Conservation (phyloP, 768 basidiomycete genomes). For the Phanerochaete carnosa region DNA sequence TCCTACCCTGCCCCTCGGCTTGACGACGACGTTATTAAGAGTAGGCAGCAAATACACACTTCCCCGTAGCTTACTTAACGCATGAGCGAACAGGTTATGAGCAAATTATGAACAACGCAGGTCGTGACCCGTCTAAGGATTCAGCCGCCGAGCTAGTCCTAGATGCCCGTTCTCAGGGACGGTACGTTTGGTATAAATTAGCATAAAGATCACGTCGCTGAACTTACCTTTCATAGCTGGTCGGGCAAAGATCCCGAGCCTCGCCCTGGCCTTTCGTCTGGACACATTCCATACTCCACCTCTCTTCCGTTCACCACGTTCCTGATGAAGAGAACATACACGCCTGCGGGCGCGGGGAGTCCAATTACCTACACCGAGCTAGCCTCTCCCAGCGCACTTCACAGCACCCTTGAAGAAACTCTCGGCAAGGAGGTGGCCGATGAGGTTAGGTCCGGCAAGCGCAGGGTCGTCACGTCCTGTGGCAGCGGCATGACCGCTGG, state of each 20-base stretch:
- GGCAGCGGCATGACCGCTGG: conserved; percentile 99
- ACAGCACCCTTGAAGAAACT: conserved; percentile 53
- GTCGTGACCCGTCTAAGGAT: conserved; percentile 39
- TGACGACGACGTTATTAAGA: conserved; percentile 47
- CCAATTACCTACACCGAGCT: conserved; percentile 41
- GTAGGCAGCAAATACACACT: conserved; percentile 31
- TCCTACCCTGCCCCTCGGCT: conserved; percentile 54
- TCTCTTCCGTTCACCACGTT: conserved; percentile 83
- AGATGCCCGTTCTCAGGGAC: conserved; percentile 82
- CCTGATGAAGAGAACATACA: conserved; percentile 40
- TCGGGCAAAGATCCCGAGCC: conserved; percentile 85
- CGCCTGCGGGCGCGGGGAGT: conserved; percentile 4
- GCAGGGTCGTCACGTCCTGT: conserved; percentile 71
- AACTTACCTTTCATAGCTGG: conserved; percentile 46
- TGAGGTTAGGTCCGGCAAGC: conserved; percentile 57
- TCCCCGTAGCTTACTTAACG: not conserved
- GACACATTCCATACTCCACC: conserved; percentile 87
- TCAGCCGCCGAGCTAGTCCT: conserved; percentile 65
- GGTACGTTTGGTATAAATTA: conserved; percentile 41
- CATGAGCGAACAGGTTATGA: conserved; percentile 60
- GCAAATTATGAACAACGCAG: conserved; percentile 72
- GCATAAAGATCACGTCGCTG: conserved; percentile 2
- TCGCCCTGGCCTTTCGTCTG: conserved; percentile 80
- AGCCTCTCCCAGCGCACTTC: conserved; percentile 33
- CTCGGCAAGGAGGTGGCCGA: conserved; percentile 57